Evolutionary conservation across 208 protist genomes (phyloP), one percentile per base, ranked within the genome.

Genomic region (Wallacemonas rigidus): DNA sequence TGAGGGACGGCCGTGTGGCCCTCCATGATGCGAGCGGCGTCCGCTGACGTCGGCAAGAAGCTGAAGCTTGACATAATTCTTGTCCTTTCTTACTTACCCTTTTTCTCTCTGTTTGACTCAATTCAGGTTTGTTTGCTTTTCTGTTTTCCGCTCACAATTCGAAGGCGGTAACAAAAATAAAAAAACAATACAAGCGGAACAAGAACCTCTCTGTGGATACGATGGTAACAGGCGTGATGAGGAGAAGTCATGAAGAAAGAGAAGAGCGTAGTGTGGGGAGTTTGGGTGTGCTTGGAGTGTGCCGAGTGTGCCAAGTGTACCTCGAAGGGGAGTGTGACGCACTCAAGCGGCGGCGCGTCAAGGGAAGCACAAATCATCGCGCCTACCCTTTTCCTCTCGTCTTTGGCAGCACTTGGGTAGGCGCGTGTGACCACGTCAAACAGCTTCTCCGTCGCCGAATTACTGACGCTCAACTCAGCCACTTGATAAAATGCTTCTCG

Each of bases 61-160:
- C 47, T 41, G n/a, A 65, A 65, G 60, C 60, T 65, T 7, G 60
- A 38, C 60, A 65, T 65, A 7, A 43, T 62, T 36, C 1, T 62
- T 41, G 56, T 58, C 14, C 7, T 8, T 58, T 6, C 26, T 8
- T 58, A n/a, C 26, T 8, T 58, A 12, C 12, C 8, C 8, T 50
- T 50, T 50, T 1, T 50, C 45, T 50, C 12, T 50, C 12, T 50
- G 6, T 50, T 50, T 50, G 8, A 14, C 45, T 6, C 45, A 50
- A 50, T 50, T 12, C 6, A 26, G 26, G 26, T 26, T 26, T 26
- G 26, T 26, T 26, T 26, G 26, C 26, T 26, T 26, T 26, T 26
- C 26, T 26, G 26, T 26, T 26, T 26, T 26, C 26, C 26, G 26
- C 26, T 0, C 15, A 15, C 48, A 53, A 53, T 53, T 15, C 9